A percentile compares a stretch with the other conserved stretches of the same genome.
Evolutionary conservation across 1,284 basidiomycete genomes (phyloP).

Genomic region (Fomitopsis betulina): DNA sequence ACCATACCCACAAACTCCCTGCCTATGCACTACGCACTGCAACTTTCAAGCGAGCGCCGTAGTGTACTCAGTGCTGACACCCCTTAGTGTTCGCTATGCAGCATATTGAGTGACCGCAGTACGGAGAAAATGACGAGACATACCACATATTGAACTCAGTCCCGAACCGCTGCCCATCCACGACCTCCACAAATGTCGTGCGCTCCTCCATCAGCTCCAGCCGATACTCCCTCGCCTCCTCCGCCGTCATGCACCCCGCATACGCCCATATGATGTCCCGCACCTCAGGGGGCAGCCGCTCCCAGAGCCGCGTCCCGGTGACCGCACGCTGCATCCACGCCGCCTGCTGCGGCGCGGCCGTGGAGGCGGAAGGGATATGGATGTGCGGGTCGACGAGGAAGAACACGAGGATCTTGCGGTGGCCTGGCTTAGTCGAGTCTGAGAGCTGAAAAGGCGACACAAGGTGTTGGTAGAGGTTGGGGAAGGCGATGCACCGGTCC

Average conservation of each 20-base stretch:
- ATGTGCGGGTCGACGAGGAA: conserved; percentile 29
- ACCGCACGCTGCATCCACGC: conserved; percentile 19
- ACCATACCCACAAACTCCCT: too few relatives aligned
- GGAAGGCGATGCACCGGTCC: conserved; percentile 25
- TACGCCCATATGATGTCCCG: conserved; percentile 7
- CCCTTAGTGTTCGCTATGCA: background rate
- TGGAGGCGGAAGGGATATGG: background rate
- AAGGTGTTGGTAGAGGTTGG: conserved; percentile 32
- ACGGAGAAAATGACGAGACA: background rate
- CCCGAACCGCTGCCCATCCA: conserved; percentile 11
- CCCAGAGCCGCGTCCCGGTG: conserved; percentile 19
- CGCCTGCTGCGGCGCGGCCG: background rate
- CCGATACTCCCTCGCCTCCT: conserved; percentile 11
- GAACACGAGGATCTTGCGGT: conserved; percentile 29
- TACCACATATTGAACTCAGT: conserved; percentile 14
- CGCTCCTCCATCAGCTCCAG: conserved; percentile 15
- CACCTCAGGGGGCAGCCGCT: conserved; percentile 8
- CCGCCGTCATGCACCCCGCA: conserved; percentile 3
- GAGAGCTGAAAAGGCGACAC: conserved; percentile 27
- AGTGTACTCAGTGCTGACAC: too few relatives aligned
- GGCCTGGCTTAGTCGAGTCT: conserved; percentile 26
- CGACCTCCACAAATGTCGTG: conserved; percentile 4
- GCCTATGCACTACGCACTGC: too few relatives aligned
- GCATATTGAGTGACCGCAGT: background rate
- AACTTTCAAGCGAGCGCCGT: too few relatives aligned